Evolutionary conservation across 192 early-diverging fungal species (phyloP), one percentile per base, ranked within the genome.

Genomic region (Coemansia sp.): DNA sequence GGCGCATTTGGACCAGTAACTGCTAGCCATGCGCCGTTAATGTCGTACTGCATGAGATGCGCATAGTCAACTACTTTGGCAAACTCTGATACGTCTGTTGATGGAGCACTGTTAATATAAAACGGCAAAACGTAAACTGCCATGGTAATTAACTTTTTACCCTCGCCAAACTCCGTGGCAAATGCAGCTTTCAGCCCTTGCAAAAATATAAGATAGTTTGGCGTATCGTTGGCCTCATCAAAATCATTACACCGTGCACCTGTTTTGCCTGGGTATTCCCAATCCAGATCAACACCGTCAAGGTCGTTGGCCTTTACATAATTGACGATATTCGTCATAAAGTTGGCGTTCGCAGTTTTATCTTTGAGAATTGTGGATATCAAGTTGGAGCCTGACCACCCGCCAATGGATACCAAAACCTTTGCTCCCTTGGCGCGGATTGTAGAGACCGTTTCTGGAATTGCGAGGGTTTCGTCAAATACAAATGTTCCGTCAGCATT

Each of bases 31-130:
- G 76, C 69, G 22, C 85, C 84, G 51, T 77, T 67, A 50, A 79
- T 81, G 71, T 87, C 88, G 62, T 90, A 89, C n/a, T 78, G 79
- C 88, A 91, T 90, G 12, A 93, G 49, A 34, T 90, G 87, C 56
- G 89, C 83, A 20, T 79, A 84, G 59, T 86, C 82, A 3, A 91
- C 78, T 6, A 82, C 72, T 46, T 83, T 78, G 44, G 82, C 85
- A 79, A 85, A 90, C 9, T 64, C 87, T 10, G 78, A 71, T 6
- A 88, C 82, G 31, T 88, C 82, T 1, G 66, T 62, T 25, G 83
- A 63, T 25, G 77, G 72, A 0, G 77, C 81, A 26, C 67, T 63
- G 37, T 72, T 64, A 12, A 65, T 66, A 20, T 86, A 82, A 60
- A 89, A 88, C 1, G 88, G 85, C 38, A 82, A 57, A 17, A 85